Conservation (phyloP, 306 rosid genomes). For the Rosa lucieae region DNA sequence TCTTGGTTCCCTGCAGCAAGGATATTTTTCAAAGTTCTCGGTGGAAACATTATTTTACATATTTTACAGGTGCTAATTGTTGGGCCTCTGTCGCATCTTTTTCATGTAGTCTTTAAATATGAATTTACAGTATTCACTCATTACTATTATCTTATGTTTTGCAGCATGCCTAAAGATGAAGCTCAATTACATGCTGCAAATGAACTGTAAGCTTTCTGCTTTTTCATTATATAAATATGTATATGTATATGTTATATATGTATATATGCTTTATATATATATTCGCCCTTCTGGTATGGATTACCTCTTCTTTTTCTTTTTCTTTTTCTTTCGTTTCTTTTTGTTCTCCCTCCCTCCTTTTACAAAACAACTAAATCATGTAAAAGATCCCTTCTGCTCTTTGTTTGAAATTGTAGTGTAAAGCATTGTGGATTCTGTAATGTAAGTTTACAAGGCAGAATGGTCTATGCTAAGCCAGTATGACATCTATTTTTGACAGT, state of each 20-base stretch:
- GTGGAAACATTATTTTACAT: conserved; percentile 83
- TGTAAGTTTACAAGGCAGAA: conserved; percentile 18
- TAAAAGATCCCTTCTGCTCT: neutral
- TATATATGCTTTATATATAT: neutral
- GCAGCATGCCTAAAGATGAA: conserved; percentile 97
- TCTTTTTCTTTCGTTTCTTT: neutral
- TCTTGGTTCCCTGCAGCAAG: conserved; percentile 57
- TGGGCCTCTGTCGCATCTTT: conserved; percentile 14
- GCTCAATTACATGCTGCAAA: conserved; percentile 85
- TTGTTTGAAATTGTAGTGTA: neutral
- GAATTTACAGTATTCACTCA: neutral
- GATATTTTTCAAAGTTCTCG: conserved; percentile 68
- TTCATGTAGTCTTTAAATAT: neutral
- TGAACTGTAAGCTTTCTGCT: conserved; percentile 69
- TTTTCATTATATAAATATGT: neutral
- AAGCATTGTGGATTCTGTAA: neutral
- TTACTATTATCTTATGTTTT: conserved; percentile 17
- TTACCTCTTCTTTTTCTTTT: neutral
- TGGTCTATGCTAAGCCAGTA: conserved; percentile 18
- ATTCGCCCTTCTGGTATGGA: neutral
- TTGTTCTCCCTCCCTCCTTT: neutral
- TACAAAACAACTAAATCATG: neutral
- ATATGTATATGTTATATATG: neutral
- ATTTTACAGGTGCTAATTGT: conserved; percentile 77
- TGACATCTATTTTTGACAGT: conserved; percentile 37